Evolutionary conservation across 805 yeast species (phyloP), one percentile per base, ranked within the genome.

Genomic region (Naumovozyma baii): DNA sequence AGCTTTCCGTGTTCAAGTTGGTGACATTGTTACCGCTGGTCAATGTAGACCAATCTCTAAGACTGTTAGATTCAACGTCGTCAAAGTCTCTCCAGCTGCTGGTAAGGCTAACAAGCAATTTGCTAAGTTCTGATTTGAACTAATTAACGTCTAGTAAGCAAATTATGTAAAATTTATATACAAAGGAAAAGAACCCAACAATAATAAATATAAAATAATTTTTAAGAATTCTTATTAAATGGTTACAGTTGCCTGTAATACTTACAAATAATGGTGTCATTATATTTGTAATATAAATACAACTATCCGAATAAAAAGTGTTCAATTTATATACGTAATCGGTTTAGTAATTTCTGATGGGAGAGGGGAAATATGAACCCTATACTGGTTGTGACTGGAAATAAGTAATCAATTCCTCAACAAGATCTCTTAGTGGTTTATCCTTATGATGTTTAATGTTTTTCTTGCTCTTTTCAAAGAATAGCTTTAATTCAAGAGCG

Each of bases 21-120:
- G 98, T 80, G 99, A 92, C 69, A 76, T 83, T 57, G 98, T 92
- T 65, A 88, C 95, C 63, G 96, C 92, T 72, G 99, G 99, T 71
- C 98, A 92, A 79, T 92, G 98, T 83, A 90, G 98, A 82, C 99
- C 99, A 66, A 75, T 92, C 70, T 92, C 98, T 66, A 92, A 92
- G 78, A 92, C 99, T 62, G 96, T 92, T 65, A 90, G 98, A 84
- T 92, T 92, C 85, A 92, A 92, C 81, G 99, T 92, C 66, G 77
- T 92, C 67, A 87, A 88, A 76, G 95, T 92, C 66, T 75, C 88
- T 66, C 74, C 87, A 66, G 80, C 92, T 69, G 74, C 78, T 29
- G 31, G 31, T 62, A 82, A 83, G 74, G 68, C 86, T 56, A 74
- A 74, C 80, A 92, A 92, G 84, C 86, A 85, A 76, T 92, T 92